Evolutionary conservation across 1,139 yeast genomes (phyloP).

Genomic region (Geotrichum siamense): DNA sequence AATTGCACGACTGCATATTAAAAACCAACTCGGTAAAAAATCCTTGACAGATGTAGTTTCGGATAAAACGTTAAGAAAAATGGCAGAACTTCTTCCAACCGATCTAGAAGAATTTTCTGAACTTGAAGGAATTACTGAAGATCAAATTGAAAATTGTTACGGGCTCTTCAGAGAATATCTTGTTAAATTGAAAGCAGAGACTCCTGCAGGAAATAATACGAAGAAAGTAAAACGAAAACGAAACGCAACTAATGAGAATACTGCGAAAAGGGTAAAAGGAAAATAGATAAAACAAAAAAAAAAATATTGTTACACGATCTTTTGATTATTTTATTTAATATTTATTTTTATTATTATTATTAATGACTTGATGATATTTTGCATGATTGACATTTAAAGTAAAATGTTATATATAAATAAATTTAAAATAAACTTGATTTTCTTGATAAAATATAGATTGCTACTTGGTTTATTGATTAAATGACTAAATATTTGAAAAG

Average conservation of each 20-base stretch:
- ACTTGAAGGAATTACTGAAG: constrained; percentile 18
- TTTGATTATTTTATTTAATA: no score
- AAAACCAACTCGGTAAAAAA: constrained; percentile 6
- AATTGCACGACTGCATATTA: constrained; percentile 11
- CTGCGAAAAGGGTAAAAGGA: no score
- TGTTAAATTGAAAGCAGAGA: constrained; percentile 12
- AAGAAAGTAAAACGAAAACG: background rate
- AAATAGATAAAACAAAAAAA: no score
- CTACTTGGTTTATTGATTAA: no score
- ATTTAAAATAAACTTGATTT: constrained; percentile 71
- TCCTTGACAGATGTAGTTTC: constrained; percentile 19
- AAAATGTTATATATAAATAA: no score
- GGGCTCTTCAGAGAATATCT: constrained; percentile 18
- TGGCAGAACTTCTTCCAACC: constrained; percentile 18
- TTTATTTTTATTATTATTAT: no score
- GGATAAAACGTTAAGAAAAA: constrained; percentile 18
- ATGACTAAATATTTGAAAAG: no score
- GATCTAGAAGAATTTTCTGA: constrained; percentile 16
- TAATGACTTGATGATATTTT: no score
- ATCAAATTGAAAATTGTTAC: constrained; percentile 18
- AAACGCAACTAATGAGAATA: no score
- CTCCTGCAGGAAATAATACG: background rate
- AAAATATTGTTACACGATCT: no score
- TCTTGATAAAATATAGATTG: no score
- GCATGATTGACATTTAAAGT: no score